Percentiles rank a stretch among this genome's conserved stretches.
Conservation (phyloP, 495 filamentous ascomycete species). For the Oidiodendron maius region DNA sequence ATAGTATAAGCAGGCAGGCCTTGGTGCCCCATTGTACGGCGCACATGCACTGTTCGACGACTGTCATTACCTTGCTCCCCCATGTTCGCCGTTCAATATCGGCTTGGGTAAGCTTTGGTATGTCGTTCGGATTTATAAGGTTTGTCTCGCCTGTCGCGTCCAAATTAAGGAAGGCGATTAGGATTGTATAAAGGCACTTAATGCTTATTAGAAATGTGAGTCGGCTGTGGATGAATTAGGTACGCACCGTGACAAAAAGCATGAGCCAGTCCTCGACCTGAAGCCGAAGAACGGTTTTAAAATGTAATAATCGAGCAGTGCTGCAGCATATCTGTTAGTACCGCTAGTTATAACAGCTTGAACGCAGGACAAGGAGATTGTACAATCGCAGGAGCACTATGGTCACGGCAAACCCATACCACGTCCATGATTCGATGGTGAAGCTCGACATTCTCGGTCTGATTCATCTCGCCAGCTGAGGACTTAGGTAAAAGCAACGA, state of each 20-base stretch:
- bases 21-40: constrained; percentile 48
- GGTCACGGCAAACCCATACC: constrained; percentile 35
- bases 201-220: neutral
- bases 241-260: constrained; percentile 45
- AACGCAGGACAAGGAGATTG: too few species aligned
- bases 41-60: constrained; percentile 35
- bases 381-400: constrained; percentile 37
- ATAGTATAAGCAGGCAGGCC: constrained; percentile 47
- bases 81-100: constrained; percentile 39
- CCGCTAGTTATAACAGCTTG: too few species aligned
- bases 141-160: constrained; percentile 51
- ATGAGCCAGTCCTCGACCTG: constrained; percentile 57
- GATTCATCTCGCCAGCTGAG: too few species aligned
- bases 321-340: too few species aligned
- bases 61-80: constrained; percentile 51
- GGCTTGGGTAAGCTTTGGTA: constrained; percentile 36
- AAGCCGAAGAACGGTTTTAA: constrained; percentile 37
- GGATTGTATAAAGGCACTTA: constrained; percentile 46
- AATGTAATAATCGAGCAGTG: constrained; percentile 33
- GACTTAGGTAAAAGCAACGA: too few species aligned
- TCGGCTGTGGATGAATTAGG: neutral
- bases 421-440: constrained; percentile 46
- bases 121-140: constrained; percentile 49
- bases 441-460: too few species aligned
- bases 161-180: constrained; percentile 52